Evolutionary conservation across 2,329 filamentous ascomycete genomes (phyloP), one percentile per base, ranked within the genome.

Genomic region (Aspergillus novofumigatus): DNA sequence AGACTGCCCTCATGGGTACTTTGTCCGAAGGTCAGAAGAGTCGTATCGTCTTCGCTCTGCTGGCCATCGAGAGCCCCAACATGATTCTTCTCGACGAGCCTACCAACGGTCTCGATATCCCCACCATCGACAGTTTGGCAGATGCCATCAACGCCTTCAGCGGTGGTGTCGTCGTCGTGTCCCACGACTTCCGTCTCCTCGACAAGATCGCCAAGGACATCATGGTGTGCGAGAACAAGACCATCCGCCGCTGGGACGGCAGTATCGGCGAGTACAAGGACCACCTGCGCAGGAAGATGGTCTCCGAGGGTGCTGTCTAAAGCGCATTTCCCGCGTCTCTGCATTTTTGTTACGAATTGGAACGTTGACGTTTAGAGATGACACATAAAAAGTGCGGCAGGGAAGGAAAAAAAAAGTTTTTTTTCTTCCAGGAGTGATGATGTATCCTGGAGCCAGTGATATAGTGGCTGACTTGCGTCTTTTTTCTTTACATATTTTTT

Each of bases 171-270:
- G 91, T 97, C 54, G 93, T 97, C 63, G 94, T 99, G 57, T 95
- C 90, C 69, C 94, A 99, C 89, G 94, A 99, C 78, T 99, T 99
- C 86, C 89, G 93, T 83, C 83, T 99, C 71, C 87, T 99, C 65
- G 94, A 99, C 86, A 97, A 96, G 84, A 97, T 99, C 76, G 94
- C 94, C 68, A 99, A 99, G 85, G 91, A 99, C 77, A 99, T 99
- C 78, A 87, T 99, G 80, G 94, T 99, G 56, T 99, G 95, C 79
- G 94, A 99, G 81, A 92, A 99, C 86, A 92, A 92, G 84, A 92
- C 92, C 14, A 92, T 97, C 68, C 87, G 84, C 68, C 80, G 86
- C 69, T 99, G 94, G 94, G 87, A 93, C 62, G 93, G 93, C 69
- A 81, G 79, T 63, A 99, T 99, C 71, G 88, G 88, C 67, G 87